Base-by-base conservation (phyloP, 2,329 filamentous ascomycete species). In the Aureobasidium vineae region DNA sequence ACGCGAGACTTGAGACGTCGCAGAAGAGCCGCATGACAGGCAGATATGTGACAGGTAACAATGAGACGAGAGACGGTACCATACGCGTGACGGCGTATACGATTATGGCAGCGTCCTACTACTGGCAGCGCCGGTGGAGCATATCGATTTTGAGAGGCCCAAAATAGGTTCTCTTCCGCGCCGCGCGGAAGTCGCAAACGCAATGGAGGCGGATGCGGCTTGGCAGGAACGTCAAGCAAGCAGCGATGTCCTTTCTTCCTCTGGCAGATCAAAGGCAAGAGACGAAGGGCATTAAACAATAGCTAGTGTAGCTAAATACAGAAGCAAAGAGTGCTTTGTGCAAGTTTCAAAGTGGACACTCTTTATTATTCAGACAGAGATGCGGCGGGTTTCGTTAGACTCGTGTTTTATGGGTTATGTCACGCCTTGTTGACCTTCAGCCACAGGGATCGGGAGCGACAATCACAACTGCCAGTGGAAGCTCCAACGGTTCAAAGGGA, bases 401-500 rank as follows among this genome's bases (percentile, higher is more conserved):
- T 33, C 47, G 50, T 21, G 36, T 23, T 59, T 59, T 45, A 26
- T 21, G 33, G 52, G 28, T 36, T 45, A 41, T 49, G 56, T 60
- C 56, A 60, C 40, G 56, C 56, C 21, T 40, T 28, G 23, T 31
- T 38, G 33, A 21, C 53, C 54, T 31, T 15, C 13, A 40, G 41
- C 41, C 56, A 60, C 40, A 61, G 57, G 41, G 57, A 61, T 61
- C 57, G 43, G 41, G 26, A 36, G 33, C 10, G 53, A 45, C 38
- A 43, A 26, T 45, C 26, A 31, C 26, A 56, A 43, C 33, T 31
- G 26, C 16, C 49, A 52, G 49, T 52, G 49, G 49, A 38, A 61
- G 43, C 31, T 49, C 31, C 57, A 61, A 61, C 57, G 57, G 57
- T 38, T 61, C 57, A 61, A 61, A 47, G 57, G 53, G 53, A 57